phyloP scores from a whole-genome alignment of 495 filamentous ascomycete species.

The Penicillium argentinense region DNA sequence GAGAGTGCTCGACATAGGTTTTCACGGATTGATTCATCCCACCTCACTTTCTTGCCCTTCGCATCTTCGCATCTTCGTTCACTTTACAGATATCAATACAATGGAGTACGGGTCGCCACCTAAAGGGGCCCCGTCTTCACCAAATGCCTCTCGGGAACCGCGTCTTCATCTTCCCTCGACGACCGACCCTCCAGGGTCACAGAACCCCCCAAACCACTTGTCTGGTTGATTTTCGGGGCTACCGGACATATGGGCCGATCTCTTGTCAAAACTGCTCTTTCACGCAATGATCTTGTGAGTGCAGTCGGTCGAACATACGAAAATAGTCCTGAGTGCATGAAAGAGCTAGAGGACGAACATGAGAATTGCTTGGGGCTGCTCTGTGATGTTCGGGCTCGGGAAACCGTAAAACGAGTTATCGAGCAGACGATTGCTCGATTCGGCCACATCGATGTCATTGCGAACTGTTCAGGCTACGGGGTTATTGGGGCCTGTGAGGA shows the following conservation, averaged over 20 bases:
- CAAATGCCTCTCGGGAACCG: slow-evolving; percentile 34
- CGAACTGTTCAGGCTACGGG: slow-evolving; percentile 88
- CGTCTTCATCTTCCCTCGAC: slow-evolving; percentile 66
- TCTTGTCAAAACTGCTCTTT: slow-evolving; percentile 76
- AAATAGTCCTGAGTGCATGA: slow-evolving; percentile 70
- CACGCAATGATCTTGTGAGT: slow-evolving; percentile 80
- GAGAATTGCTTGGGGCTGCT: slow-evolving; percentile 72
- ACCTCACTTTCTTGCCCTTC: too few species aligned
- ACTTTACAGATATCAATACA: not conserved
- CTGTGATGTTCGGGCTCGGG: slow-evolving; percentile 83
- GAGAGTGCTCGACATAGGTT: too few species aligned
- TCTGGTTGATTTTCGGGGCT: slow-evolving; percentile 92
- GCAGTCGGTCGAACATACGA: slow-evolving; percentile 86
- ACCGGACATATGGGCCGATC: slow-evolving; percentile 96
- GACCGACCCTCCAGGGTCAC: slow-evolving; percentile 75
- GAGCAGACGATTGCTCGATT: slow-evolving; percentile 67
- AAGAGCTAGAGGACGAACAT: slow-evolving; percentile 49
- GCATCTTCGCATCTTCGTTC: not conserved
- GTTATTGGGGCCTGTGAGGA: slow-evolving; percentile 96
- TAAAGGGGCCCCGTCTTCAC: slow-evolving; percentile 24
- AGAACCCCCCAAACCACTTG: slow-evolving; percentile 70
- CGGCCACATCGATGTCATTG: slow-evolving; percentile 83
- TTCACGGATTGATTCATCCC: too few species aligned
- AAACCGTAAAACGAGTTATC: slow-evolving; percentile 73
- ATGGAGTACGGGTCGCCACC: slow-evolving; percentile 41